A percentile compares a stretch with the other conserved stretches of the same genome.
phyloP scores from a whole-genome alignment of 108 stramenopile species.

The Cyclotella kingstonii region DNA sequence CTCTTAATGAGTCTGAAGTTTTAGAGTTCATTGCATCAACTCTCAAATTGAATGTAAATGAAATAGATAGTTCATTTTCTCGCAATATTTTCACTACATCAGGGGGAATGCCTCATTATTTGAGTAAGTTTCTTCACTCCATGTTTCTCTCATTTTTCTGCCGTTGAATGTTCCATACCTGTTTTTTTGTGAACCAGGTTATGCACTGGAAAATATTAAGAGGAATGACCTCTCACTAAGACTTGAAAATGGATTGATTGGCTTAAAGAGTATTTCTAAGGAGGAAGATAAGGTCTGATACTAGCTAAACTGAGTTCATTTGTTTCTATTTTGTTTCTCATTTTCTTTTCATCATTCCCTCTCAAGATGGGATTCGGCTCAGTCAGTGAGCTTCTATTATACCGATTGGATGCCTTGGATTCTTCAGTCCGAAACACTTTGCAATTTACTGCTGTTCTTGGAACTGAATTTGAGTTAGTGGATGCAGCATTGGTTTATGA shows the following conservation, averaged over 20 bases:
- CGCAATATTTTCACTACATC: slow-evolving; percentile 48
- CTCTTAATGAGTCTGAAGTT: slow-evolving; percentile 51
- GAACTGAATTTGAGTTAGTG: slow-evolving; percentile 53
- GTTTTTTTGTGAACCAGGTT: slow-evolving; percentile 1
- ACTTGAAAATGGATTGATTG: slow-evolving; percentile 40
- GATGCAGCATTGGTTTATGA: slow-evolving; percentile 51
- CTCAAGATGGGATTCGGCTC: slow-evolving; percentile 26
- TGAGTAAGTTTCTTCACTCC: slow-evolving; percentile 10
- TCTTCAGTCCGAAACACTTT: slow-evolving; percentile 46
- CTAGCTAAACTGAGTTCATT: too few species aligned
- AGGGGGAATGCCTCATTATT: slow-evolving; percentile 70
- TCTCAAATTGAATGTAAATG: slow-evolving; percentile 34
- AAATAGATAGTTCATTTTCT: slow-evolving; percentile 46
- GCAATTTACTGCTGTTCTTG: slow-evolving; percentile 62
- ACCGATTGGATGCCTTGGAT: slow-evolving; percentile 59
- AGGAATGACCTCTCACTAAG: slow-evolving; percentile 35
- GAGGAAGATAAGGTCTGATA: slow-evolving; percentile 26
- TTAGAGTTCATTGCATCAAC: slow-evolving; percentile 43
- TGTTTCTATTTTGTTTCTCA: too few species aligned
- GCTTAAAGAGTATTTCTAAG: slow-evolving; percentile 23
- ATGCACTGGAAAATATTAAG: slow-evolving; percentile 61
- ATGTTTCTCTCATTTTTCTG: background rate
- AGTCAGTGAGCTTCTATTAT: slow-evolving; percentile 54
- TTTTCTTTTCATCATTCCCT: background rate
- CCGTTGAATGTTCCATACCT: background rate